These are phyloP conservation scores for Triticum turgidum DNA, from an alignment of 176 grass and related monocot species.

Conservation along the genomic window DNA sequence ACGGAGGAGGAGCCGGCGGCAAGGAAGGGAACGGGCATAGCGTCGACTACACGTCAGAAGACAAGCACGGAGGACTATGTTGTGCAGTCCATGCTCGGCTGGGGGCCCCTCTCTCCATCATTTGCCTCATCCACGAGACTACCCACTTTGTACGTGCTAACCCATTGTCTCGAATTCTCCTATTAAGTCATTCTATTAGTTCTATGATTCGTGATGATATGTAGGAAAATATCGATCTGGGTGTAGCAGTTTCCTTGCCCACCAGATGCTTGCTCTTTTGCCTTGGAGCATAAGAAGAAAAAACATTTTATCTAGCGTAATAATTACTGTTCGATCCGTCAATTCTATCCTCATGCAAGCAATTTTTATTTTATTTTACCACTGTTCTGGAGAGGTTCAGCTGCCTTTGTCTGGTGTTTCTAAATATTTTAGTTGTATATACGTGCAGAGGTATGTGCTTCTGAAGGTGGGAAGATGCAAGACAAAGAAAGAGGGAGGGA, in stretches of 20 bases:
- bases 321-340: neutral
- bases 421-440: too few relatives aligned
- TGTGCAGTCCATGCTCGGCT: conserved; percentile 89
- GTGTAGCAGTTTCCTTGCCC: neutral
- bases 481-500: too few relatives aligned
- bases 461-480: too few relatives aligned
- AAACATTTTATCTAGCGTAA: neutral
- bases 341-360: too few relatives aligned
- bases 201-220: neutral
- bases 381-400: too few relatives aligned
- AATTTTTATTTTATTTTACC: too few relatives aligned
- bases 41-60: conserved; percentile 90
- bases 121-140: conserved; percentile 30
- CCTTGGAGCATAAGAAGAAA: neutral
- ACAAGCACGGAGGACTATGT: conserved; percentile 94
- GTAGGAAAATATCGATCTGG: conserved; percentile 23
- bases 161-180: neutral
- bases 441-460: too few relatives aligned
- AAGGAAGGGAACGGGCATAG: conserved; percentile 60
- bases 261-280: conserved; percentile 31
- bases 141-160: conserved; percentile 57
- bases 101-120: neutral
- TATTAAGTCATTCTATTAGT: neutral
- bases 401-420: too few relatives aligned
- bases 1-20: conserved; percentile 19